Evolutionary conservation across 768 basidiomycete species (phyloP).

Genomic region (Sporobolomyces phaffii): DNA sequence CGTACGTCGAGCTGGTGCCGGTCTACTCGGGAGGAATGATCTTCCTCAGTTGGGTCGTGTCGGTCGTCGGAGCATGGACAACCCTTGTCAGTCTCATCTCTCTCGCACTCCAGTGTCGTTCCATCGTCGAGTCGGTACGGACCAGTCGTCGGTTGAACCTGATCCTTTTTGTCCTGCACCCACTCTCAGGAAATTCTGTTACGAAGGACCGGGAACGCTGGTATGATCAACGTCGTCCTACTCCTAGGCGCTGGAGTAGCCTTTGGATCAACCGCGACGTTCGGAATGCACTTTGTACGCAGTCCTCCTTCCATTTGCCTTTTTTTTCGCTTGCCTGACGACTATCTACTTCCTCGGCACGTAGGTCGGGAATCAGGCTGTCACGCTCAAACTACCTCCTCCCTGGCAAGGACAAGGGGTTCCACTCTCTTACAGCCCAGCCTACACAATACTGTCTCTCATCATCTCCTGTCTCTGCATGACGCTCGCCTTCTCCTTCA

Average conservation of each 20-base stretch:
- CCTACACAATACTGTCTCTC: conserved; percentile 33
- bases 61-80: conserved; percentile 31
- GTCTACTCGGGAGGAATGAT: conserved; percentile 27
- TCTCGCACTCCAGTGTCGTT: neutral
- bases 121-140: no score
- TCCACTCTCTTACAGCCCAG: conserved; percentile 23
- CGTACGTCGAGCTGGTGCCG: conserved; percentile 6
- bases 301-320: neutral
- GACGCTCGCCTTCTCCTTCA: conserved; percentile 37
- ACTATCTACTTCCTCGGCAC: neutral
- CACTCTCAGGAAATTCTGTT: conserved; percentile 24
- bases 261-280: conserved; percentile 35
- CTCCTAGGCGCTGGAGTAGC: conserved; percentile 24
- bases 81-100: conserved; percentile 10
- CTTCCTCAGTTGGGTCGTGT: conserved; percentile 23
- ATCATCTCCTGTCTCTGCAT: conserved; percentile 28
- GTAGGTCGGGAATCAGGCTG: conserved; percentile 35
- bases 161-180: no score
- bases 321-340: neutral
- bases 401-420: conserved; percentile 21
- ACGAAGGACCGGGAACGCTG: conserved; percentile 18
- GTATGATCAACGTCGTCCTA: conserved; percentile 23
- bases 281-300: conserved; percentile 37
- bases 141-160: no score
- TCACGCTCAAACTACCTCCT: conserved; percentile 18